These are phyloP conservation scores for Diospyros lotus DNA, from an alignment of 148 eudicot species.

Conservation along the genomic window DNA sequence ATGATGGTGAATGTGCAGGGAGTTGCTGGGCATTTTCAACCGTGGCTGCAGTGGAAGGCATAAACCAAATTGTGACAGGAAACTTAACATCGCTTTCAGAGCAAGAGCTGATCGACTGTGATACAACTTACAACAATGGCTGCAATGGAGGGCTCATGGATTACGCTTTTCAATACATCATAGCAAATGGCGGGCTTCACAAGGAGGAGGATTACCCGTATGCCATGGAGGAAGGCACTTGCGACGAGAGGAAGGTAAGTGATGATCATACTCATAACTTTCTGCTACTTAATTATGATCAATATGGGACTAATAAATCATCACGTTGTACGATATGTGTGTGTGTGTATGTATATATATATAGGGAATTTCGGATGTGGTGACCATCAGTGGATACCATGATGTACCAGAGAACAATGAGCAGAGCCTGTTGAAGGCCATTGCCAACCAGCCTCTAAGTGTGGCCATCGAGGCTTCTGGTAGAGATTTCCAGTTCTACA, in stretches of 20 bases:
- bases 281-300: neutral
- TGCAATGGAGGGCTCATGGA: conserved; percentile 99
- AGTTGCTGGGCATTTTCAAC: conserved; percentile 99
- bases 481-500: conserved; percentile 96
- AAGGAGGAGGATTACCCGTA: conserved; percentile 94
- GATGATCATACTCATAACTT: neutral
- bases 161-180: conserved; percentile 71
- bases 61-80: conserved; percentile 87
- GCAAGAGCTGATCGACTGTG: conserved; percentile 91
- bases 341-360: neutral
- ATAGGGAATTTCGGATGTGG: conserved; percentile 41
- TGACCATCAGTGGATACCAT: conserved; percentile 81
- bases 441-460: conserved; percentile 94
- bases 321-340: too few relatives aligned
- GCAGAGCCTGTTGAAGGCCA: conserved; percentile 73
- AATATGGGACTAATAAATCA: too few relatives aligned
- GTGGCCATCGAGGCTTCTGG: conserved; percentile 87
- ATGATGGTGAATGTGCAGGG: conserved; percentile 36
- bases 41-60: conserved; percentile 94
- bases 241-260: conserved; percentile 57
- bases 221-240: conserved; percentile 97
- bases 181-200: conserved; percentile 68
- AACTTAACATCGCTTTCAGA: conserved; percentile 80
- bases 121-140: conserved; percentile 69
- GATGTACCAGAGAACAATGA: conserved; percentile 82